Percentiles rank a stretch among this genome's conserved stretches.
phyloP scores from a whole-genome alignment of 306 rosid genomes.

The Citrullus mucosospermus region DNA sequence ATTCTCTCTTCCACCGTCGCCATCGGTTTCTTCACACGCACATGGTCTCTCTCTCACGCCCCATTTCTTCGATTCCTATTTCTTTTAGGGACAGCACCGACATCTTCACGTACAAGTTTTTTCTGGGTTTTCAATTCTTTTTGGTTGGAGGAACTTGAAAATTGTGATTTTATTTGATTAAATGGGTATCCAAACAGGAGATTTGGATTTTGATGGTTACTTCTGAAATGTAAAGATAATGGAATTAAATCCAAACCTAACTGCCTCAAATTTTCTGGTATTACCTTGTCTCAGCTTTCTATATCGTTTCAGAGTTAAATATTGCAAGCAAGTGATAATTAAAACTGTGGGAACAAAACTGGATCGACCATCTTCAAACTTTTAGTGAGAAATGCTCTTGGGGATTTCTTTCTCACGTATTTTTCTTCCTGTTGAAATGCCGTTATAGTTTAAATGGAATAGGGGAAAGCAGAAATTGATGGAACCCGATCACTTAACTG shows the following conservation, averaged over 20 bases:
- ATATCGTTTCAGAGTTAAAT: not conserved
- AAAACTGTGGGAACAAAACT: not conserved
- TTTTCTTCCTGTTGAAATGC: not conserved
- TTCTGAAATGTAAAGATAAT: not conserved
- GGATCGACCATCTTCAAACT: not conserved
- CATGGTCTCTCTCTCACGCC: not conserved
- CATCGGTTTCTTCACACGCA: not conserved
- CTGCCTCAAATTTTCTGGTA: not conserved
- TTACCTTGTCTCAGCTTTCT: not conserved
- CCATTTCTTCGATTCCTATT: too few relatives aligned
- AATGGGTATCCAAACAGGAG: not conserved
- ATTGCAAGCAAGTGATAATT: not conserved
- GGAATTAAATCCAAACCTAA: not conserved
- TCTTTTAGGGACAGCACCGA: not conserved
- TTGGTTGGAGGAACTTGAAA: not conserved
- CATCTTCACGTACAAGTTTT: too few relatives aligned
- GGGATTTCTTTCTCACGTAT: not conserved
- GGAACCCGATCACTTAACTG: not conserved
- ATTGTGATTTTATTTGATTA: not conserved
- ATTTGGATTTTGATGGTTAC: not conserved
- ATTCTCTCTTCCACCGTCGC: not conserved
- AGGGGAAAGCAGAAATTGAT: not conserved
- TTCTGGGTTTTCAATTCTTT: not conserved
- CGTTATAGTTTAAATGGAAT: not conserved
- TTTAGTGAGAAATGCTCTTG: not conserved